phyloP scores from a whole-genome alignment of 192 early-diverging fungal species.

The Coemansia sp. region DNA sequence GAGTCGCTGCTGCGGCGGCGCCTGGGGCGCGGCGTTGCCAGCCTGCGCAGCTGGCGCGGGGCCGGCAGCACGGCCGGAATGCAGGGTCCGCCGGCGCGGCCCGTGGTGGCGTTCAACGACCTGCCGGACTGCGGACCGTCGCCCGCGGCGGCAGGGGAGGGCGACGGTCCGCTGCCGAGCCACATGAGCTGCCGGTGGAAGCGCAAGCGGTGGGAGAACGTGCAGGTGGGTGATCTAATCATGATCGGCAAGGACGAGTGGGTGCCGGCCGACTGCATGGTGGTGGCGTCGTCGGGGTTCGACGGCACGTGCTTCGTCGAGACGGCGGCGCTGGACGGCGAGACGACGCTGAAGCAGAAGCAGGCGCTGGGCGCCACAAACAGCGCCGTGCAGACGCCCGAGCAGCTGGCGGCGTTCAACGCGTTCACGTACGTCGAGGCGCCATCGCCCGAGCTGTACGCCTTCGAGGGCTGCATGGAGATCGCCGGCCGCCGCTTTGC shows the following conservation, averaged over 20 bases:
- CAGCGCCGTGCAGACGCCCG: slow-evolving; percentile 42
- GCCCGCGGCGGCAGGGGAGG: not conserved
- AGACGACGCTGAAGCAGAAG: slow-evolving; percentile 84
- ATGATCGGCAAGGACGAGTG: slow-evolving; percentile 72
- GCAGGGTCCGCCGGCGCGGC: not conserved
- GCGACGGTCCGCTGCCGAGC: slow-evolving; percentile 24
- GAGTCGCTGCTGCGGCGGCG: slow-evolving; percentile 30
- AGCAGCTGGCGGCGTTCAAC: slow-evolving; percentile 43
- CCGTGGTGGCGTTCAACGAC: slow-evolving; percentile 38
- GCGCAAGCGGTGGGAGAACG: slow-evolving; percentile 54
- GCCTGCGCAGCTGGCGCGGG: slow-evolving; percentile 45
- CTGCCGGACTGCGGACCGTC: slow-evolving; percentile 16
- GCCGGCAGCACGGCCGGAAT: not conserved
- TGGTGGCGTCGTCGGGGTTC: slow-evolving; percentile 64
- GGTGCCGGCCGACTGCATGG: slow-evolving; percentile 76
- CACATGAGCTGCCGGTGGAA: slow-evolving; percentile 54
- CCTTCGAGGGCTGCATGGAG: slow-evolving; percentile 76
- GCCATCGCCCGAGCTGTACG: slow-evolving; percentile 76
- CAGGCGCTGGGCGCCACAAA: slow-evolving; percentile 65
- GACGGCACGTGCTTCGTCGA: slow-evolving; percentile 82
- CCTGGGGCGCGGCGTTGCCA: slow-evolving; percentile 33
- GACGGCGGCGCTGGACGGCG: slow-evolving; percentile 82
- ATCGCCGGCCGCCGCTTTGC: slow-evolving; percentile 55
- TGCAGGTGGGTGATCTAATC: slow-evolving; percentile 76
- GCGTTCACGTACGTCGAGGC: slow-evolving; percentile 62